Evolutionary conservation across 495 filamentous ascomycete species (phyloP).

Genomic region (Immersiella caudata): DNA sequence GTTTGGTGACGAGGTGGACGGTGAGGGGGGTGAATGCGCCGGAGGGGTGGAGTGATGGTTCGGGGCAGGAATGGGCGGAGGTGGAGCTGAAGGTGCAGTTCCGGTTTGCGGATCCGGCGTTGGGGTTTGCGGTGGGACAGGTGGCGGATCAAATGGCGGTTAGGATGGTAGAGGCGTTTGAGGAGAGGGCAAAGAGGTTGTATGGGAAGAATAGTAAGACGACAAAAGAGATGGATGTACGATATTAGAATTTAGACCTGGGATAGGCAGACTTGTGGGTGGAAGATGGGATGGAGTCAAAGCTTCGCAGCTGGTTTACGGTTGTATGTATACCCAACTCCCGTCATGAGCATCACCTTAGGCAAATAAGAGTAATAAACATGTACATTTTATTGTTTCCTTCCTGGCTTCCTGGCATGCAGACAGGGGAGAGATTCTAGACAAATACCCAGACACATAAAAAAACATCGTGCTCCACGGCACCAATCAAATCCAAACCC

Average conservation of each 20-base stretch:
- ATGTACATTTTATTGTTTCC: conserved; percentile 16
- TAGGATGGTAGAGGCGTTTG: conserved; percentile 92
- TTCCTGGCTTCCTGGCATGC: neutral
- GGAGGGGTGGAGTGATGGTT: conserved; percentile 21
- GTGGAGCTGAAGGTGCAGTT: conserved; percentile 76
- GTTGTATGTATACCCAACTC: neutral
- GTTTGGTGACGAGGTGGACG: conserved; percentile 78
- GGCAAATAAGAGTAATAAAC: neutral
- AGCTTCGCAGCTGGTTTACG: neutral
- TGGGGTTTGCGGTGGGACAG: conserved; percentile 75
- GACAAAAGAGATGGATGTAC: neutral
- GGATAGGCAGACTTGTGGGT: neutral
- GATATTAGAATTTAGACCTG: neutral
- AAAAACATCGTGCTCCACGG: conserved; percentile 6
- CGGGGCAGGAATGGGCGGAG: conserved; percentile 60
- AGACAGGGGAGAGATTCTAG: conserved; percentile 8
- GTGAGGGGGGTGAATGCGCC: conserved; percentile 40
- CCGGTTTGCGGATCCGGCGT: conserved; percentile 81
- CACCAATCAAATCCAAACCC: conserved; percentile 1
- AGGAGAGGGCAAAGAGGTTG: conserved; percentile 68
- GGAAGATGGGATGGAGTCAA: neutral
- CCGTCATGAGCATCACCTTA: neutral
- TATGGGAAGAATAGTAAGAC: conserved; percentile 35
- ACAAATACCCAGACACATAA: conserved; percentile 1
- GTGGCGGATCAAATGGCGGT: conserved; percentile 81